These are phyloP conservation scores for Claviceps sp. DNA, from an alignment of 2,329 filamentous ascomycete genomes.

Conservation along the genomic window DNA sequence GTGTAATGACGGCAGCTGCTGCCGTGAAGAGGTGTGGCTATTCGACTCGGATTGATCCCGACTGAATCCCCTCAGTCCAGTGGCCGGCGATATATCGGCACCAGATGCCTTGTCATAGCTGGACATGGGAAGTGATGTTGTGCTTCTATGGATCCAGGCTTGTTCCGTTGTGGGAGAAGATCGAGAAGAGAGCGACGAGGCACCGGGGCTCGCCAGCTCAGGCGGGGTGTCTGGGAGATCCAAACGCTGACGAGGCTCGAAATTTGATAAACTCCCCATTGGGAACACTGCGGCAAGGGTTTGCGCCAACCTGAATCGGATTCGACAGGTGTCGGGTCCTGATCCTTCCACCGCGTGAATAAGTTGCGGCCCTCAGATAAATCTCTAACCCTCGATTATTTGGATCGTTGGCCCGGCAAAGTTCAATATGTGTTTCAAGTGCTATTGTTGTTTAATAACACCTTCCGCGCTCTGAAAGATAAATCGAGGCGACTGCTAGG, in stretches of 20 bases:
- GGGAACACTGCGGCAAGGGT: constrained; percentile 18
- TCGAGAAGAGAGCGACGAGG: constrained; percentile 33
- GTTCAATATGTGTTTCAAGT: not conserved
- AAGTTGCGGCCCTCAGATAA: not conserved
- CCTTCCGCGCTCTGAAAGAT: no score
- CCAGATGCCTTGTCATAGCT: constrained; percentile 38
- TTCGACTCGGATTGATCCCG: constrained; percentile 22
- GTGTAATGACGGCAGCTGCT: constrained; percentile 42
- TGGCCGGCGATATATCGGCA: constrained; percentile 28
- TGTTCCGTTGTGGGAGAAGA: constrained; percentile 29
- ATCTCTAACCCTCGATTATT: no score
- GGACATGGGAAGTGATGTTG: constrained; percentile 42
- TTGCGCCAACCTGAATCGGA: not conserved
- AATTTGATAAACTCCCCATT: constrained; percentile 42
- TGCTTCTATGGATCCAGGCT: constrained; percentile 26
- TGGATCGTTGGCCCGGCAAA: not conserved
- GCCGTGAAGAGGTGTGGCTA: constrained; percentile 20
- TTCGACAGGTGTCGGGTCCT: not conserved
- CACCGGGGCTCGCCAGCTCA: constrained; percentile 38
- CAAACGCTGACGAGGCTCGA: constrained; percentile 37
- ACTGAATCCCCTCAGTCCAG: constrained; percentile 22
- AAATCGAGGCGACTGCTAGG: not conserved
- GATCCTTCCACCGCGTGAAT: not conserved
- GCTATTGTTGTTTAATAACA: not conserved
- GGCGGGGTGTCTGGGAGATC: constrained; percentile 40